Evolutionary conservation across 2,329 filamentous ascomycete genomes (phyloP).

Genomic region (Exophiala bonariae): DNA sequence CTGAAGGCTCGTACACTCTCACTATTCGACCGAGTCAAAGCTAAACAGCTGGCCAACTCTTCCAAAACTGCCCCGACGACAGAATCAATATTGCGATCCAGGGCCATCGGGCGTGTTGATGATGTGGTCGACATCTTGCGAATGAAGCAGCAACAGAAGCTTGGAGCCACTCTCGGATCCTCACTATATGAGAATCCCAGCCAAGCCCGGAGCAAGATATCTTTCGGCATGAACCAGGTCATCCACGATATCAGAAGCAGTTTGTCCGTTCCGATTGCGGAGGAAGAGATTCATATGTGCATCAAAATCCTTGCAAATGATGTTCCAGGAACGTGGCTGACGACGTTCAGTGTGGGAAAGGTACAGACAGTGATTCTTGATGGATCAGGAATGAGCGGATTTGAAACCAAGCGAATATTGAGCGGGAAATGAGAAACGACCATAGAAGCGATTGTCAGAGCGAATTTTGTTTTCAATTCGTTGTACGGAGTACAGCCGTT

Average conservation of each 20-base stretch:
- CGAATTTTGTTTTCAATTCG: too few relatives aligned
- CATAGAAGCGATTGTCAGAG: too few relatives aligned
- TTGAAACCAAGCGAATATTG: constrained; percentile 20
- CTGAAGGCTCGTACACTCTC: constrained; percentile 40
- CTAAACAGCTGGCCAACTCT: constrained; percentile 61
- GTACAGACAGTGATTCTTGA: constrained; percentile 25
- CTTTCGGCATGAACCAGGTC: constrained; percentile 65
- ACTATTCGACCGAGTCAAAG: constrained; percentile 73
- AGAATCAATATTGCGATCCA: constrained; percentile 60
- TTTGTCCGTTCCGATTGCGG: constrained; percentile 51
- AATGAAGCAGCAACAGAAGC: constrained; percentile 53
- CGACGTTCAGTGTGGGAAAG: constrained; percentile 37
- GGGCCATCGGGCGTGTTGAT: constrained; percentile 66
- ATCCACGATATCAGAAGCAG: constrained; percentile 69
- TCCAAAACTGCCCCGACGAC: constrained; percentile 47
- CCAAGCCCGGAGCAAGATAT: constrained; percentile 55
- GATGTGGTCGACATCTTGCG: constrained; percentile 68
- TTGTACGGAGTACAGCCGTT: too few relatives aligned
- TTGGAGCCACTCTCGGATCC: constrained; percentile 29
- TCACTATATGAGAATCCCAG: constrained; percentile 31
- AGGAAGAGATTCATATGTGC: constrained; percentile 48
- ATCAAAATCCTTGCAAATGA: constrained; percentile 48
- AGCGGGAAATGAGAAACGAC: constrained; percentile 2
- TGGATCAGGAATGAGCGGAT: constrained; percentile 22
- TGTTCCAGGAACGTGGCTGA: constrained; percentile 52